phyloP scores from a whole-genome alignment of 1,284 basidiomycete genomes.

The Ceratobasidium sp. region DNA sequence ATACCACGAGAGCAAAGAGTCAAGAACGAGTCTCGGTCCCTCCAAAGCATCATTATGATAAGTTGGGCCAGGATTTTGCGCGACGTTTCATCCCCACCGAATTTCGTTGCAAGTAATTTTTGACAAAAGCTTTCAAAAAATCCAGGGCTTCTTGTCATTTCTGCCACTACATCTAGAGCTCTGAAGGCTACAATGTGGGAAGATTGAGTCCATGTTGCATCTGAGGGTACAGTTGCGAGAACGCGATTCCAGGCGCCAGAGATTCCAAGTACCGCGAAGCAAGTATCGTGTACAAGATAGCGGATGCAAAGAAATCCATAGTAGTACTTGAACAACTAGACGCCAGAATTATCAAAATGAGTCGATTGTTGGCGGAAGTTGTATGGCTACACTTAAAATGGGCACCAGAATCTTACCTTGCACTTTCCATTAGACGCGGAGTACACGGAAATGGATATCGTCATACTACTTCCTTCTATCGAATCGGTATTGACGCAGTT shows the following conservation, averaged over 20 bases:
- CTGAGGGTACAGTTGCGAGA: neutral
- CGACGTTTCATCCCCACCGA: no score
- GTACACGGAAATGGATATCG: no score
- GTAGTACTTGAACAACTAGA: neutral
- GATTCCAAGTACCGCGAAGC: neutral
- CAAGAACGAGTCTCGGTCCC: neutral
- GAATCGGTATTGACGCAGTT: no score
- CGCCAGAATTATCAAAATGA: no score
- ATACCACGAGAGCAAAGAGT: neutral
- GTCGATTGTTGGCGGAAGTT: no score
- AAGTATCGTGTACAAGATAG: neutral
- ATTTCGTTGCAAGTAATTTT: neutral
- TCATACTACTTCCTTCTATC: no score
- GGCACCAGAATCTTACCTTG: no score
- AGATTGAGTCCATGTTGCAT: neutral
- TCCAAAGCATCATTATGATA: neutral
- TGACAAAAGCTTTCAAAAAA: neutral
- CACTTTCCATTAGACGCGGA: no score
- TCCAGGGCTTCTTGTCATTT: neutral
- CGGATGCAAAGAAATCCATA: slow-evolving; percentile 8
- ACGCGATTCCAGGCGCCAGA: neutral
- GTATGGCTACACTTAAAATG: no score
- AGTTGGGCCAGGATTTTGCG: neutral
- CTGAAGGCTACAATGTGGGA: neutral
- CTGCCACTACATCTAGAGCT: neutral